These are phyloP conservation scores for Boletus fagicola DNA, from an alignment of 768 basidiomycete genomes.

Conservation along the genomic window DNA sequence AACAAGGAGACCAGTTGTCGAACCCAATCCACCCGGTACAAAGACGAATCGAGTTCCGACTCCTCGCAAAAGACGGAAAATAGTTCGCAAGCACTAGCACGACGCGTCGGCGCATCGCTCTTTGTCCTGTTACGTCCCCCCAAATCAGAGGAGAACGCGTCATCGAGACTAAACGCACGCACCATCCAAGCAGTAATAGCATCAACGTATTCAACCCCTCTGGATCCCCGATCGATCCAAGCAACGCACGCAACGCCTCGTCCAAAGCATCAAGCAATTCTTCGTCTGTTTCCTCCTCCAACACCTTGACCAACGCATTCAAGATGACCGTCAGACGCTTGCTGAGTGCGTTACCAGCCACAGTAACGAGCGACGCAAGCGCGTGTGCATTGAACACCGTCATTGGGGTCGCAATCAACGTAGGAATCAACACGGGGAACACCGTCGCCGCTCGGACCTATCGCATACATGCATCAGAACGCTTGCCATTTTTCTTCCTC, in stretches of 20 bases:
- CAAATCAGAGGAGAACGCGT: background rate
- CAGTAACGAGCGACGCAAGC: slow-evolving; percentile 84
- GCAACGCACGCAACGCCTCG: slow-evolving; percentile 70
- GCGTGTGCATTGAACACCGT: slow-evolving; percentile 94
- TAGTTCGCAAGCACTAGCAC: slow-evolving; percentile 75
- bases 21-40: slow-evolving; percentile 94
- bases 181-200: slow-evolving; percentile 89
- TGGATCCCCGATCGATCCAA: slow-evolving; percentile 75
- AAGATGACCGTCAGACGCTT: slow-evolving; percentile 78
- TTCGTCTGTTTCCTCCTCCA: slow-evolving; percentile 67
- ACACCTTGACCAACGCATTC: slow-evolving; percentile 71
- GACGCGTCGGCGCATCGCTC: slow-evolving; percentile 62
- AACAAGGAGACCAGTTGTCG: slow-evolving; percentile 81
- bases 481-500: background rate
- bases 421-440: slow-evolving; percentile 96
- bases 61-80: slow-evolving; percentile 83
- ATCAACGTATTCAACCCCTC: slow-evolving; percentile 91
- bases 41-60: slow-evolving; percentile 73
- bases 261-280: slow-evolving; percentile 70
- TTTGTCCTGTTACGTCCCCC: slow-evolving; percentile 60
- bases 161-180: slow-evolving; percentile 25
- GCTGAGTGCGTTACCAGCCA: slow-evolving; percentile 89
- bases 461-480: slow-evolving; percentile 1
- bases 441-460: slow-evolving; percentile 92
- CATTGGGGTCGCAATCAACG: slow-evolving; percentile 86